phyloP scores from a whole-genome alignment of 441 rosid species.

The Monsonia emarginata region DNA sequence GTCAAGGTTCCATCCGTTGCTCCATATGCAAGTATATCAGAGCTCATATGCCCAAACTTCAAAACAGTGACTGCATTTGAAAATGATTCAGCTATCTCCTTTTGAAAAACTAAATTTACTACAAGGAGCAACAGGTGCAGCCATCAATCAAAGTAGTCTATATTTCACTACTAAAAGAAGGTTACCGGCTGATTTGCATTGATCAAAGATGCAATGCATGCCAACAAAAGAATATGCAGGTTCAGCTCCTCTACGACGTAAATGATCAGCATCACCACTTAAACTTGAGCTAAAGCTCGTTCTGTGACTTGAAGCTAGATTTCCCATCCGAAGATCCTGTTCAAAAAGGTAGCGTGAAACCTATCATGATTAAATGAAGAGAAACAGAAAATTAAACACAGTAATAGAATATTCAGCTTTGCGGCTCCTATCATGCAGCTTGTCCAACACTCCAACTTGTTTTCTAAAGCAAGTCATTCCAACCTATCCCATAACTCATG shows the following conservation, averaged over 20 bases:
- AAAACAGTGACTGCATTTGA: constrained; percentile 64
- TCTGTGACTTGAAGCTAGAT: constrained; percentile 53
- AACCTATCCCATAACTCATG: background rate
- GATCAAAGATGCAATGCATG: constrained; percentile 93
- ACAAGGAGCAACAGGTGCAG: background rate
- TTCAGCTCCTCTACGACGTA: constrained; percentile 46
- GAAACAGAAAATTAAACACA: background rate
- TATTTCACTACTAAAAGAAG: constrained; percentile 3
- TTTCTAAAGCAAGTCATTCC: background rate
- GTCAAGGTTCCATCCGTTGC: constrained; percentile 88
- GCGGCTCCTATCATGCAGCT: background rate
- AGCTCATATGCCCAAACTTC: constrained; percentile 91
- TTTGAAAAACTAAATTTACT: background rate
- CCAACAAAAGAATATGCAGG: constrained; percentile 91
- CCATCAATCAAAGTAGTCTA: background rate
- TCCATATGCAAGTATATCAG: constrained; percentile 85
- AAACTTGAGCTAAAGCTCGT: constrained; percentile 67
- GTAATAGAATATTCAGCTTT: background rate
- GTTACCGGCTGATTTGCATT: constrained; percentile 87
- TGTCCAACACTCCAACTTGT: background rate
- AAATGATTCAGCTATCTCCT: constrained; percentile 18
- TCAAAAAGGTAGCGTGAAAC: constrained; percentile 14
- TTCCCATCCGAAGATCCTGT: constrained; percentile 60
- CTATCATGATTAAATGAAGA: constrained; percentile 11
- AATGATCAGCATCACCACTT: constrained; percentile 54